Percentiles rank a stretch among this genome's conserved stretches.
Conservation (phyloP, 192 early-diverging fungal genomes). For the Linderina pennispora region DNA sequence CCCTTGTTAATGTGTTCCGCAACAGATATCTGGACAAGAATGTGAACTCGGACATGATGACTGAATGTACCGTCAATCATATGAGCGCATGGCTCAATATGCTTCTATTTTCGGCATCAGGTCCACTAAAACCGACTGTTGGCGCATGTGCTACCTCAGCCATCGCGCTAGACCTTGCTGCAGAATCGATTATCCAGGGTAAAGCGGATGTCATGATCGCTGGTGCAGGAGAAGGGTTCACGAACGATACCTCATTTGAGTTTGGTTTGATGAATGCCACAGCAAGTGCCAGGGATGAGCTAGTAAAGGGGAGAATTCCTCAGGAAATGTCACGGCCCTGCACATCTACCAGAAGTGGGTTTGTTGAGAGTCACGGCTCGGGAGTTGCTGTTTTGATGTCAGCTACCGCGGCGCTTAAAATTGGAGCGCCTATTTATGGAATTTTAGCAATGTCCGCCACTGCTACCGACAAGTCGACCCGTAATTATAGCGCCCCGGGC, state of each 20-base stretch:
- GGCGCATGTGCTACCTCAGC: slow-evolving; percentile 86
- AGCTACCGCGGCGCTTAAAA: slow-evolving; percentile 72
- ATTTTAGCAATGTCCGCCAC: slow-evolving; percentile 78
- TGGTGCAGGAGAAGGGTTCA: slow-evolving; percentile 83
- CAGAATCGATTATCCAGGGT: slow-evolving; percentile 73
- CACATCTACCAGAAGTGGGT: slow-evolving; percentile 75
- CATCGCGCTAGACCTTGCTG: slow-evolving; percentile 79
- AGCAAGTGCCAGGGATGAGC: slow-evolving; percentile 73
- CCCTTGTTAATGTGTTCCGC: slow-evolving; percentile 65
- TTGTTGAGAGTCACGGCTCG: slow-evolving; percentile 87
- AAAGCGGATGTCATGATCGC: slow-evolving; percentile 84
- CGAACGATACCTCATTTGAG: slow-evolving; percentile 81
- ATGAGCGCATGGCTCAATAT: slow-evolving; percentile 92
- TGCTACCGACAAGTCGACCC: slow-evolving; percentile 85
- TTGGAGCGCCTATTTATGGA: slow-evolving; percentile 83
- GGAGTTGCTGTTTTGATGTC: slow-evolving; percentile 82
- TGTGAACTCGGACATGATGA: slow-evolving; percentile 80
- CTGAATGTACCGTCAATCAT: slow-evolving; percentile 90
- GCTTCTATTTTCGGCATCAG: slow-evolving; percentile 56
- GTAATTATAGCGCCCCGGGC: slow-evolving; percentile 82
- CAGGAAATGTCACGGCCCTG: slow-evolving; percentile 82
- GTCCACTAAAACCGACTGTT: slow-evolving; percentile 40
- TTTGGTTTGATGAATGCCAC: slow-evolving; percentile 95
- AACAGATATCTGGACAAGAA: slow-evolving; percentile 70
- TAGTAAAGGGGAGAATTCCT: slow-evolving; percentile 77